Conservation (phyloP, 306 rosid genomes). For the Fragaria iinumae region DNA sequence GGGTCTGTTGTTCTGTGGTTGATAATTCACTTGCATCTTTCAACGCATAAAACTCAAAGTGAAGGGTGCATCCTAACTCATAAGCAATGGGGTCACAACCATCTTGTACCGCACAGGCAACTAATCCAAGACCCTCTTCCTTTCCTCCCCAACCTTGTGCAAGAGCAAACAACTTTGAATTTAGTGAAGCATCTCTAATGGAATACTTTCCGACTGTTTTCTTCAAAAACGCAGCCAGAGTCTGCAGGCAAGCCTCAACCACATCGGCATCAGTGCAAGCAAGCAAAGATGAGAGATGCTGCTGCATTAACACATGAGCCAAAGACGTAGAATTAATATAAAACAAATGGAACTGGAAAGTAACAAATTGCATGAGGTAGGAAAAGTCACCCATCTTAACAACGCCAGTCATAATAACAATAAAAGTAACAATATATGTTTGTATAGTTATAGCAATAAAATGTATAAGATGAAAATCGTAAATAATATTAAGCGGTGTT, state of each 20-base stretch:
- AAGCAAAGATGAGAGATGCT: conserved; percentile 93
- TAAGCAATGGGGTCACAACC: conserved; percentile 57
- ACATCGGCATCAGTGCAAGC: conserved; percentile 95
- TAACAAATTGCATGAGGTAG: neutral
- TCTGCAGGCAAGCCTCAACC: conserved; percentile 90
- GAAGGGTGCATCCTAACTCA: conserved; percentile 88
- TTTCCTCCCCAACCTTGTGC: conserved; percentile 99
- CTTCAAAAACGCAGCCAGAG: conserved; percentile 86
- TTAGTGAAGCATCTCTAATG: conserved; percentile 73
- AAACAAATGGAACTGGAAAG: neutral
- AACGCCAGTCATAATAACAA: neutral
- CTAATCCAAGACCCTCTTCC: conserved; percentile 97
- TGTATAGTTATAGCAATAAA: neutral
- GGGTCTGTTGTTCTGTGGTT: conserved; percentile 34
- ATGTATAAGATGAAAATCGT: neutral
- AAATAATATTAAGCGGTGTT: conserved; percentile 2
- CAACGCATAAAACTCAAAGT: conserved; percentile 88
- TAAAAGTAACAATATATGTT: neutral
- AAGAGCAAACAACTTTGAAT: conserved; percentile 80
- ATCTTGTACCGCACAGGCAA: conserved; percentile 69
- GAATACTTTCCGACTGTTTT: conserved; percentile 86
- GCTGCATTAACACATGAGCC: conserved; percentile 62
- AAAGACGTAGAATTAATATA: conserved; percentile 15
- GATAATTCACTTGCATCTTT: conserved; percentile 49
- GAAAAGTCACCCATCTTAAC: neutral